A percentile compares a stretch with the other conserved stretches of the same genome.
phyloP scores from a whole-genome alignment of 176 grass and related monocot genomes.

The Avena sativa region DNA sequence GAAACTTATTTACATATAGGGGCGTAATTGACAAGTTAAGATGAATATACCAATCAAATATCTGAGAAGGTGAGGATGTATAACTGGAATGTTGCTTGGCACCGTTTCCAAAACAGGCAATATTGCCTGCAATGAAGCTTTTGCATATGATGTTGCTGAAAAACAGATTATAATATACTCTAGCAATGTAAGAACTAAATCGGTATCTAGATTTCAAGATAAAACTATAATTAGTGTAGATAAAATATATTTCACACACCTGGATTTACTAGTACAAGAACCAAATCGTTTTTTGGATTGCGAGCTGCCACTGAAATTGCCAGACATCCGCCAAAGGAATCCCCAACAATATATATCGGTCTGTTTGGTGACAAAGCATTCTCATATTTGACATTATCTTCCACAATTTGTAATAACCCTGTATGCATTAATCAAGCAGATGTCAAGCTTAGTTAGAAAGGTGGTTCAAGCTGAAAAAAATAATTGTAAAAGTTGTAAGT shows the following conservation, averaged over 20 bases:
- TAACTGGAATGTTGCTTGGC: conserved; percentile 68
- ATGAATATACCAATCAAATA: conserved; percentile 68
- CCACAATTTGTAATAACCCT: conserved; percentile 55
- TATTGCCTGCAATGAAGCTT: conserved; percentile 60
- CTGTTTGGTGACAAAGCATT: conserved; percentile 46
- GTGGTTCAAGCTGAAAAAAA: not conserved
- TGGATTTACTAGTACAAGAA: conserved; percentile 74
- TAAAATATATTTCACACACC: conserved; percentile 54
- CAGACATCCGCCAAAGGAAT: conserved; percentile 61
- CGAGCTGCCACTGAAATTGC: conserved; percentile 59
- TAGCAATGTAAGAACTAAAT: conserved; percentile 57
- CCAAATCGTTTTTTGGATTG: conserved; percentile 56
- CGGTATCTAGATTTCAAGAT: conserved; percentile 48
- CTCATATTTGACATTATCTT: conserved; percentile 50
- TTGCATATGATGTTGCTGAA: conserved; percentile 84
- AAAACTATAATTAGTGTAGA: conserved; percentile 16
- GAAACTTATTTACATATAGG: not conserved
- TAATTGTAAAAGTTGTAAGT: not conserved
- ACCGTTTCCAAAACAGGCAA: conserved; percentile 76
- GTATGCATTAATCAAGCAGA: conserved; percentile 11
- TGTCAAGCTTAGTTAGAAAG: not conserved
- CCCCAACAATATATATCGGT: conserved; percentile 67
- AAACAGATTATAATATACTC: conserved; percentile 31
- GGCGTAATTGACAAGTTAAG: not conserved
- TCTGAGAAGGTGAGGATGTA: conserved; percentile 72